phyloP scores from a whole-genome alignment of 805 yeast genomes.

The Candida andamanensis region DNA sequence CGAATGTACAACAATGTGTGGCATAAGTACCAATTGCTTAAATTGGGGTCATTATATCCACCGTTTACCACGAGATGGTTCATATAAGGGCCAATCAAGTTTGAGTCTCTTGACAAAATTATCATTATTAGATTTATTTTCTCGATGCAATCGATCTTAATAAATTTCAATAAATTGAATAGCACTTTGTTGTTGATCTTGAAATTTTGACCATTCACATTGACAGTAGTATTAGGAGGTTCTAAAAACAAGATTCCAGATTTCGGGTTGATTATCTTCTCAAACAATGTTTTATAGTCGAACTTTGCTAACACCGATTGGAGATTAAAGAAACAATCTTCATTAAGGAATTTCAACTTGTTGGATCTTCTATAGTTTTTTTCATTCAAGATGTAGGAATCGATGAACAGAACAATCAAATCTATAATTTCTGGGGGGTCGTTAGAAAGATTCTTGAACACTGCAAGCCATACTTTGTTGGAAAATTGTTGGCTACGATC shows the following conservation, averaged over 20 bases:
- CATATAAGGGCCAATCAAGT: constrained; percentile 68
- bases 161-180: constrained; percentile 52
- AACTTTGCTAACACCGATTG: constrained; percentile 23
- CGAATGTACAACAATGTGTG: constrained; percentile 58
- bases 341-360: constrained; percentile 74
- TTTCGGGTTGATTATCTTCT: constrained; percentile 37
- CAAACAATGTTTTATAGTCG: constrained; percentile 29
- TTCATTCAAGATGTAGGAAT: constrained; percentile 52
- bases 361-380: constrained; percentile 56
- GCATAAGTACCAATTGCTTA: constrained; percentile 80
- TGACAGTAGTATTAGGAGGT: constrained; percentile 11
- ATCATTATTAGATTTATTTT: constrained; percentile 53
- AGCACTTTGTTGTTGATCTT: constrained; percentile 64
- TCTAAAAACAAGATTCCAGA: constrained; percentile 49
- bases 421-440: constrained; percentile 43
- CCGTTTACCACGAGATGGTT: constrained; percentile 48
- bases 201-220: constrained; percentile 48
- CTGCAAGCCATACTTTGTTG: constrained; percentile 51
- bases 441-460: constrained; percentile 60
- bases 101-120: constrained; percentile 55
- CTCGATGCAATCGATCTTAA: constrained; percentile 70
- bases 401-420: constrained; percentile 43
- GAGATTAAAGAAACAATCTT: constrained; percentile 59
- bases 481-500: constrained; percentile 60
- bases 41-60: constrained; percentile 69